Conservation (phyloP, 768 basidiomycete species). For the Inosperma sp. region DNA sequence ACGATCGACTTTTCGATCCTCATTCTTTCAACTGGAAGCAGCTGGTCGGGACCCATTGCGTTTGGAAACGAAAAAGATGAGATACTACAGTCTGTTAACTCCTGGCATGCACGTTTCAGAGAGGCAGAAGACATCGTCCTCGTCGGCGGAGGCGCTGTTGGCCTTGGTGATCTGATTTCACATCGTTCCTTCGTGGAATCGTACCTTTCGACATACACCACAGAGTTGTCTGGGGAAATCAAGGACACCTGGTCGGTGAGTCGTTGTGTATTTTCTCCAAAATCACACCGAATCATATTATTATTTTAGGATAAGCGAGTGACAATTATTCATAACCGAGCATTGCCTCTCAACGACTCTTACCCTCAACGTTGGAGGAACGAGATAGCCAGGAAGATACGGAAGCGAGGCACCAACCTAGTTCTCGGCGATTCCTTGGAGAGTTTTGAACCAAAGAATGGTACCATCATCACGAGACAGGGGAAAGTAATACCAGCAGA, state of each 20-base stretch:
- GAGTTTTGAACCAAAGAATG: slow-evolving; percentile 33
- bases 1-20: slow-evolving; percentile 49
- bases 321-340: slow-evolving; percentile 56
- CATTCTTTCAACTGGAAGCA: slow-evolving; percentile 55
- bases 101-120: slow-evolving; percentile 33
- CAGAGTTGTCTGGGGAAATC: slow-evolving; percentile 40
- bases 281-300: background rate
- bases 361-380: slow-evolving; percentile 55
- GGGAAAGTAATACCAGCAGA: slow-evolving; percentile 50
- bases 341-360: slow-evolving; percentile 48
- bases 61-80: slow-evolving; percentile 37
- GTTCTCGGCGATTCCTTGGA: slow-evolving; percentile 53
- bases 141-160: slow-evolving; percentile 55
- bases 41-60: slow-evolving; percentile 46
- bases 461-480: slow-evolving; percentile 48
- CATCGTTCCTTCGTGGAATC: background rate
- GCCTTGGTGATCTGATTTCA: slow-evolving; percentile 35
- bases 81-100: slow-evolving; percentile 22
- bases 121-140: slow-evolving; percentile 44
- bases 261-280: background rate
- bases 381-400: slow-evolving; percentile 38
- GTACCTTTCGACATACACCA: no score
- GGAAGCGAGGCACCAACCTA: slow-evolving; percentile 44
- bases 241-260: slow-evolving; percentile 38
- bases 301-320: slow-evolving; percentile 44